Evolutionary conservation across 2,329 filamentous ascomycete species (phyloP).

Genomic region (Pyrenophora graminea): DNA sequence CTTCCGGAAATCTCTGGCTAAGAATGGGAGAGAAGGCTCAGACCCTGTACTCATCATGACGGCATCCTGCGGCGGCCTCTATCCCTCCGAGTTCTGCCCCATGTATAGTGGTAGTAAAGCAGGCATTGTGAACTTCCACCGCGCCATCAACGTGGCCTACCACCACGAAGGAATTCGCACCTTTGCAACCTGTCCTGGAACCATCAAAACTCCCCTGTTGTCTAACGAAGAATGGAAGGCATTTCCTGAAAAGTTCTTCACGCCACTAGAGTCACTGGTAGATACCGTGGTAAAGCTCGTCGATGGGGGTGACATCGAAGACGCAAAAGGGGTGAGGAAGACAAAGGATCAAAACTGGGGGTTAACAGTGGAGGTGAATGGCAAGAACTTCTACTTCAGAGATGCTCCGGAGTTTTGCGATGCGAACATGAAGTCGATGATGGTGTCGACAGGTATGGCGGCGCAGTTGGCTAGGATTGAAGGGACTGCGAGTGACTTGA

Average conservation of each 20-base stretch:
- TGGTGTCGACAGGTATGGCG: slow-evolving; percentile 37
- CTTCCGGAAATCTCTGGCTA: slow-evolving; percentile 34
- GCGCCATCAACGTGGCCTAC: slow-evolving; percentile 44
- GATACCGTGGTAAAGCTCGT: slow-evolving; percentile 36
- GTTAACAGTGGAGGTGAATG: slow-evolving; percentile 36
- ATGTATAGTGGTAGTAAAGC: slow-evolving; percentile 39
- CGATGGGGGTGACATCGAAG: slow-evolving; percentile 36
- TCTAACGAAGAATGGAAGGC: slow-evolving; percentile 37
- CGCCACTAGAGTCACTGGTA: slow-evolving; percentile 37
- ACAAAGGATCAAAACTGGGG: slow-evolving; percentile 27
- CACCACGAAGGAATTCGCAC: slow-evolving; percentile 45
- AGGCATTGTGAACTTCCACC: slow-evolving; percentile 48
- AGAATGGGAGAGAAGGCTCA: slow-evolving; percentile 22
- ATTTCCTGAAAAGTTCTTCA: slow-evolving; percentile 43
- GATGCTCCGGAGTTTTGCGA: slow-evolving; percentile 27
- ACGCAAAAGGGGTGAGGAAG: slow-evolving; percentile 30
- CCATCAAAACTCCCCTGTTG: slow-evolving; percentile 46
- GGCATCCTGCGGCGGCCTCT: slow-evolving; percentile 45
- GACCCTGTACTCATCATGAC: slow-evolving; percentile 44
- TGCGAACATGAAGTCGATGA: slow-evolving; percentile 35
- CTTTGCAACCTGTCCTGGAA: slow-evolving; percentile 47
- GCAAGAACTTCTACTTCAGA: slow-evolving; percentile 35
- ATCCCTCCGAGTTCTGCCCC: slow-evolving; percentile 42
- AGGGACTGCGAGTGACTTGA: slow-evolving; percentile 14
- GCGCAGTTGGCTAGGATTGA: slow-evolving; percentile 34